These are phyloP conservation scores for Pilobolus umbonatus DNA, from an alignment of 192 early-diverging fungal genomes.

Conservation along the genomic window DNA sequence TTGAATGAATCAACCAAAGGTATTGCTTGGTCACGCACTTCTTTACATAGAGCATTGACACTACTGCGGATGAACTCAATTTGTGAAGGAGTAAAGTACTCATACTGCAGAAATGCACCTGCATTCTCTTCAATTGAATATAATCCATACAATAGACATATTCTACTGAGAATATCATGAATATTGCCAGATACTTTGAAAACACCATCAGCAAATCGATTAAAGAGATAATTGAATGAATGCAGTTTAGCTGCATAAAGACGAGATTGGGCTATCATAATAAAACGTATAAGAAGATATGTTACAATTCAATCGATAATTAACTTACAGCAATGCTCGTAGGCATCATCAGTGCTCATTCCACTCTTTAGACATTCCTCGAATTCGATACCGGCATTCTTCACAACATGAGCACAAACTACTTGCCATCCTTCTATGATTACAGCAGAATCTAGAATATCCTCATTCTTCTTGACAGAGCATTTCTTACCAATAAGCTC, in stretches of 20 bases:
- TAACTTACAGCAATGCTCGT: constrained; percentile 69
- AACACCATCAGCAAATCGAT: constrained; percentile 75
- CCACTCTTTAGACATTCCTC: constrained; percentile 60
- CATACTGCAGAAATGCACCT: constrained; percentile 84
- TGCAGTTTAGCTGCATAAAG: constrained; percentile 82
- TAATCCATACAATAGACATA: constrained; percentile 79
- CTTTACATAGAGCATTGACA: constrained; percentile 62
- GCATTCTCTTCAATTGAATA: constrained; percentile 79
- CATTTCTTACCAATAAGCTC: constrained; percentile 44
- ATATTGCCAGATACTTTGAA: constrained; percentile 57
- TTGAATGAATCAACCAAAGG: constrained; percentile 85
- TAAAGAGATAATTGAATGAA: constrained; percentile 77
- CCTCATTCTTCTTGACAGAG: constrained; percentile 44
- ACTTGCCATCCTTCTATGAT: constrained; percentile 77
- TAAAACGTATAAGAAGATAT: not conserved
- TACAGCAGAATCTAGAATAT: constrained; percentile 51
- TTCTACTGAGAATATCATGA: constrained; percentile 57
- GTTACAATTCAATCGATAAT: no score
- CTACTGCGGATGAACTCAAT: constrained; percentile 63
- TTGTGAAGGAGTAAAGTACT: constrained; percentile 72
- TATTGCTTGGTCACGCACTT: constrained; percentile 75
- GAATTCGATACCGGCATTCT: constrained; percentile 78
- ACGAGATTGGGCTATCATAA: constrained; percentile 55
- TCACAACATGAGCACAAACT: constrained; percentile 78
- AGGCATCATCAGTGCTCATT: constrained; percentile 72